Evolutionary conservation across 495 filamentous ascomycete genomes (phyloP), one percentile per base, ranked within the genome.

Genomic region (Astrothelium macrocarpum): DNA sequence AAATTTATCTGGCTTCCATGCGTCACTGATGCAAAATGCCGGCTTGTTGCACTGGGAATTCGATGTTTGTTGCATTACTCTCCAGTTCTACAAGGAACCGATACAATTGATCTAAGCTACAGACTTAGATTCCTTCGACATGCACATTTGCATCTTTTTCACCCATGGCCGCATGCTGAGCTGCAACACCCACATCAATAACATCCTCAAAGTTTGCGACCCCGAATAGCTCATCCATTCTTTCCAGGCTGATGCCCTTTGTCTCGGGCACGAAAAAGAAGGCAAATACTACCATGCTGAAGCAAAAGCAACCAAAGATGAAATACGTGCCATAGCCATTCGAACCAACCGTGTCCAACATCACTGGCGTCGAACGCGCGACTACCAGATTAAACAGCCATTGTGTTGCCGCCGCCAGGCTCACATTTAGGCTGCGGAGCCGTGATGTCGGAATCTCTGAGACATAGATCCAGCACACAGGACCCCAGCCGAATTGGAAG

Each of bases 401-500:
- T 59, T 76, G 74, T 31, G 73, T 75, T 10, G 74, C 71, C 0
- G 74, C 72, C 1, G 67, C 74, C 49, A 76, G 64, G 14, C 67
- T 64, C 3, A 76, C 73, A 53, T 74, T 74, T 45, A 71, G 59
- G 26, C 28, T 56, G 36, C 74, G 45, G 2, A 76, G 61, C 1
- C 74, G 63, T 1, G 67, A 66, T 0, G 72, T 68, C 18, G 71
- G 70, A 59, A 75, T 75, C 62, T 76, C 74, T 16, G 62, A 66
- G 39, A 73, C 67, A 49, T 75, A 75, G 59, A 76, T 74, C 73
- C 73, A 76, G 65, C 70, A 72, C 20, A 74, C 71, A 0, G 88
- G 88, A 0, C 88, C 88, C 73, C 71, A 75, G 4, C 73, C 73
- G 14, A 67, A 72, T 45, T 71, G 69, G 67, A 72, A 75, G 67